These are phyloP conservation scores for Moesziomyces sp. DNA, from an alignment of 1,284 basidiomycete species.

Conservation along the genomic window DNA sequence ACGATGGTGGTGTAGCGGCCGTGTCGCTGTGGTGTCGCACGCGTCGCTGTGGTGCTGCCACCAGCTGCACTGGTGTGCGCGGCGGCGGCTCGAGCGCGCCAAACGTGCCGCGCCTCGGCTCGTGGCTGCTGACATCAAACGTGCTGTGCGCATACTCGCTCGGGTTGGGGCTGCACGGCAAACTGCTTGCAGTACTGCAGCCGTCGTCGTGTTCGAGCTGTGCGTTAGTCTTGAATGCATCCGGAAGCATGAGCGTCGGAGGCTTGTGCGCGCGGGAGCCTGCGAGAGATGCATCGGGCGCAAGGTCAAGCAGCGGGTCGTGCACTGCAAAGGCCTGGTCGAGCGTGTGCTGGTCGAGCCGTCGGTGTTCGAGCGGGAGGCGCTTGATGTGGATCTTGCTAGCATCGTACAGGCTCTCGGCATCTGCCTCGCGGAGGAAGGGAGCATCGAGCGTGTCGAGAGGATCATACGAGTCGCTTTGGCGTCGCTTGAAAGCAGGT, in stretches of 20 bases:
- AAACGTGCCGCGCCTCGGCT: conserved; percentile 12
- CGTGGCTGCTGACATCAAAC: not conserved
- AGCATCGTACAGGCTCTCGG: not conserved
- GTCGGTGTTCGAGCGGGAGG: conserved; percentile 16
- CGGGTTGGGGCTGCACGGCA: not conserved
- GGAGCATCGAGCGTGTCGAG: too few species aligned
- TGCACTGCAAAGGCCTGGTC: conserved; percentile 17
- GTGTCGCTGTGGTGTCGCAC: conserved; percentile 4
- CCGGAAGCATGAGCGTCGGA: conserved; percentile 9
- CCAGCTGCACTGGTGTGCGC: conserved; percentile 1
- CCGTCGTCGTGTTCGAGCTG: not conserved
- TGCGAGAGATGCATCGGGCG: not conserved
- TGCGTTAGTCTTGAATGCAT: not conserved
- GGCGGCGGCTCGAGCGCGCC: conserved; percentile 5
- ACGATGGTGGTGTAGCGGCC: conserved; percentile 12
- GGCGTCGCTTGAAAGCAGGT: conserved; percentile 11
- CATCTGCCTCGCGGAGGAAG: too few species aligned
- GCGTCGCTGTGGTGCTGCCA: not conserved
- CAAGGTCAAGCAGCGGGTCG: conserved; percentile 8
- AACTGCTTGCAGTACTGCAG: not conserved
- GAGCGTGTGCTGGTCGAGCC: conserved; percentile 8
- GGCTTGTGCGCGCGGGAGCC: conserved; percentile 3
- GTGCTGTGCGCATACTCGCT: conserved; percentile 1
- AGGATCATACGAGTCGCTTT: conserved; percentile 12
- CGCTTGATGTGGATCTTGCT: conserved; percentile 17